Base-by-base conservation (phyloP, 768 basidiomycete genomes). In the Wakefieldia striispora region DNA sequence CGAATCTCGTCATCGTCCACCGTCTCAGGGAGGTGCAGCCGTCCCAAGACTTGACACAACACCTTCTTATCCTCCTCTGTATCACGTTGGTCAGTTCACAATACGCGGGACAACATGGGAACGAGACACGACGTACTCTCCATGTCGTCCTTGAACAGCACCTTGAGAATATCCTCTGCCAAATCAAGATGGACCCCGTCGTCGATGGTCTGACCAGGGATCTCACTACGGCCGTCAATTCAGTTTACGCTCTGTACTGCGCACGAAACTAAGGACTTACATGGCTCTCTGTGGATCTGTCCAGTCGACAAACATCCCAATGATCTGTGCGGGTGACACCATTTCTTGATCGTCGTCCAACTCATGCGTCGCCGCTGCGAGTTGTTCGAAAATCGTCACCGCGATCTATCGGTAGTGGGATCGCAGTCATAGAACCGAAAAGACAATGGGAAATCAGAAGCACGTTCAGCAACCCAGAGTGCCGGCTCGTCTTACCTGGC, bases 251-350 rank as follows among this genome's bases (percentile, higher is more conserved):
- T 11, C 10, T 29, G 11, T 12, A 29, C 11, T 3, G 13, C 11
- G 6, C 29, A 29, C 11, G 12, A 29, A 39, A 23, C 13, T 11
- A 13, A 72, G 69, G 62, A 69, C 74, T 73, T 60, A 79, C 61
- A 81, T 76, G 31, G 79, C 77, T 60, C 89, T 91, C 60, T 81
- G 75, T 0, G 91, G 88, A 62, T 95, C 86, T 4, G 88, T 90
- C 92, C 93, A 95, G 56, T 94, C 91, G 3, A 86, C 75, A 60
- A 95, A 76, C 69, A 94, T 78, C n/a, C 84, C 71, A 0, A 82
- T 84, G 50, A 91, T 83, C 59, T 91, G 88, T 17, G 80, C 70
- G 0, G 87, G 81, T 0, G 79, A 70, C 11, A 91, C 79, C 83
- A 89, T 88, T 36, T 83, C 80, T 59, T 87, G 80, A 40, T 81